Percentiles rank a stretch among this genome's conserved stretches.
Conservation (phyloP, 164 flowering plant species). For the Piper longum region DNA sequence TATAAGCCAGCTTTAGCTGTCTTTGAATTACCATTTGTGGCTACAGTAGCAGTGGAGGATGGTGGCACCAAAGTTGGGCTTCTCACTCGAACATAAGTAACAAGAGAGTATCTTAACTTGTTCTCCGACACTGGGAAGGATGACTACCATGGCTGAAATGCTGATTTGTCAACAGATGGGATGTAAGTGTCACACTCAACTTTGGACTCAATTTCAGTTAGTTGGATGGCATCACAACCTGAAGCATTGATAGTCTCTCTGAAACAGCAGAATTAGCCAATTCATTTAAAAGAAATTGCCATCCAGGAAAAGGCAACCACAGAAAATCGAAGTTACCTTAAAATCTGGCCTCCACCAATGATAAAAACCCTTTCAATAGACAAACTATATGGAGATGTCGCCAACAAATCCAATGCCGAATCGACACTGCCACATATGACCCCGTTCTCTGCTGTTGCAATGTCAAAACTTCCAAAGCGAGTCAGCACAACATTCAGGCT, state of each 20-base stretch:
- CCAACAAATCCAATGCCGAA: constrained; percentile 71
- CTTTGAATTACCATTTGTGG: constrained; percentile 12
- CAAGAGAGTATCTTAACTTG: constrained; percentile 42
- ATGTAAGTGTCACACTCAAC: constrained; percentile 87
- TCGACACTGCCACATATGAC: constrained; percentile 65
- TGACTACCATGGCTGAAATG: constrained; percentile 78
- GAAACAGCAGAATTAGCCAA: constrained; percentile 10
- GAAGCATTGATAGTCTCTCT: constrained; percentile 77
- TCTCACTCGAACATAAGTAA: constrained; percentile 69
- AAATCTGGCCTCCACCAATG: constrained; percentile 85
- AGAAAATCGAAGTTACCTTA: constrained; percentile 26
- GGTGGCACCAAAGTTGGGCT: constrained; percentile 20
- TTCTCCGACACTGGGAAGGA: constrained; percentile 69
- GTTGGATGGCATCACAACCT: constrained; percentile 79
- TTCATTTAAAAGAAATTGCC: neutral
- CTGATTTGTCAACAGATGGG: constrained; percentile 49
- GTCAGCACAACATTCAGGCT: constrained; percentile 89
- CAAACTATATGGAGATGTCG: constrained; percentile 62
- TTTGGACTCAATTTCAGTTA: constrained; percentile 59
- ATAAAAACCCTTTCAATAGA: constrained; percentile 83
- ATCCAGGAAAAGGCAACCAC: neutral
- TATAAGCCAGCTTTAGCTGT: constrained; percentile 31
- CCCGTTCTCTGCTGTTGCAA: constrained; percentile 76
- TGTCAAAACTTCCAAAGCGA: constrained; percentile 70
- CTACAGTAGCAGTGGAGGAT: constrained; percentile 16